These are phyloP conservation scores for Colletotrichum nymphaeae DNA, from an alignment of 2,329 filamentous ascomycete species.

Conservation along the genomic window DNA sequence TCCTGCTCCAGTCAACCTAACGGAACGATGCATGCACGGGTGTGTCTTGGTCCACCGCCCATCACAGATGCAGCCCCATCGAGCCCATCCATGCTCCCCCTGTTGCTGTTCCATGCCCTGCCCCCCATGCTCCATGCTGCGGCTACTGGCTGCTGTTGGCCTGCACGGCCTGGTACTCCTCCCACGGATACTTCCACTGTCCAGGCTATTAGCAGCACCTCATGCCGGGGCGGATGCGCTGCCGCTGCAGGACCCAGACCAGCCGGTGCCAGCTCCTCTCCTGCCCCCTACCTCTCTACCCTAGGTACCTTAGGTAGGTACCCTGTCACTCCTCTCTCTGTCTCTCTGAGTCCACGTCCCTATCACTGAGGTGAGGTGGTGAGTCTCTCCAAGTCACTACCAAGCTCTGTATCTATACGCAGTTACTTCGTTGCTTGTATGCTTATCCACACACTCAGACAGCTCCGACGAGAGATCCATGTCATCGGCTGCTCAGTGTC, in stretches of 20 bases:
- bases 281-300: neutral
- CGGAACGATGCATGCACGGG: neutral
- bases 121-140: no score
- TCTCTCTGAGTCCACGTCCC: neutral
- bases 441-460: neutral
- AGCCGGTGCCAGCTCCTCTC: neutral
- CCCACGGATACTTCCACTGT: slow-evolving; percentile 10
- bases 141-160: neutral
- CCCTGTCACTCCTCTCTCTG: neutral
- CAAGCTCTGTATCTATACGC: neutral
- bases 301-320: neutral
- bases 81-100: neutral
- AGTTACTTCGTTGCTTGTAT: no score
- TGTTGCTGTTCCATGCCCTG: neutral
- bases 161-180: neutral
- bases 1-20: neutral
- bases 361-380: neutral
- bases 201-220: neutral
- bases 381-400: neutral
- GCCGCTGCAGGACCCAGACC: slow-evolving; percentile 17
- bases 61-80: slow-evolving; percentile 3
- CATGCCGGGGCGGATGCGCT: slow-evolving; percentile 3
- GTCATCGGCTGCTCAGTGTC: slow-evolving; percentile 15
- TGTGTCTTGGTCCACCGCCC: neutral
- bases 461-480: slow-evolving; percentile 22